A percentile compares a stretch with the other conserved stretches of the same genome.
These are phyloP conservation scores for Podospora sp. DNA, from an alignment of 495 filamentous ascomycete genomes.

Conservation along the genomic window DNA sequence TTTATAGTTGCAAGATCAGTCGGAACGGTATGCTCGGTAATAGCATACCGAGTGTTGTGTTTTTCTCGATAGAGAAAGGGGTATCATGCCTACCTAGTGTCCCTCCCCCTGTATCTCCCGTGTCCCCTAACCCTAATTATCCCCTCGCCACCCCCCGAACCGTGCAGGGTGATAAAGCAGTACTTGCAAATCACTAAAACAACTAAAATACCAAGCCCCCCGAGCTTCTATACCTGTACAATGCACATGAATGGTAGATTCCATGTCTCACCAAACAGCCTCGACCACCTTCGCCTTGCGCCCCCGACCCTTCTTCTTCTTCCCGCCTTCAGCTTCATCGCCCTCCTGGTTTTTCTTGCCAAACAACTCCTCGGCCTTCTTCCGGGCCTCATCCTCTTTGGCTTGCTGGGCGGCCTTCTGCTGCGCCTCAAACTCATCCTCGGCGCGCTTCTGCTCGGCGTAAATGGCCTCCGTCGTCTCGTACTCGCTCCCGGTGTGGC, in stretches of 20 bases:
- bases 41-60: neutral
- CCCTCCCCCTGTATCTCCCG: neutral
- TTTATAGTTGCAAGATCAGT: neutral
- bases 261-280: neutral
- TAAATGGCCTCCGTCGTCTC: slow-evolving; percentile 64
- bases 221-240: neutral
- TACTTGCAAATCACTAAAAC: neutral
- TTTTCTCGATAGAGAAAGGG: slow-evolving; percentile 12
- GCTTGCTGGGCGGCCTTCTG: slow-evolving; percentile 48
- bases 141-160: neutral
- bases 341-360: slow-evolving; percentile 41
- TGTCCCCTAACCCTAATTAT: neutral
- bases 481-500: slow-evolving; percentile 60
- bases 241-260: neutral
- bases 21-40: neutral
- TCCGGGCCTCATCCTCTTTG: slow-evolving; percentile 48
- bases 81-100: slow-evolving; percentile 13
- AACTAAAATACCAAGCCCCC: neutral
- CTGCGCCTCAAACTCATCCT: slow-evolving; percentile 66
- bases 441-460: slow-evolving; percentile 66
- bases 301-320: slow-evolving; percentile 34
- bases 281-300: slow-evolving; percentile 27
- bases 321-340: slow-evolving; percentile 38
- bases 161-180: neutral
- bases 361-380: slow-evolving; percentile 56